Conservation (phyloP, 305 asterid genomes). For the Petunia hybrid region DNA sequence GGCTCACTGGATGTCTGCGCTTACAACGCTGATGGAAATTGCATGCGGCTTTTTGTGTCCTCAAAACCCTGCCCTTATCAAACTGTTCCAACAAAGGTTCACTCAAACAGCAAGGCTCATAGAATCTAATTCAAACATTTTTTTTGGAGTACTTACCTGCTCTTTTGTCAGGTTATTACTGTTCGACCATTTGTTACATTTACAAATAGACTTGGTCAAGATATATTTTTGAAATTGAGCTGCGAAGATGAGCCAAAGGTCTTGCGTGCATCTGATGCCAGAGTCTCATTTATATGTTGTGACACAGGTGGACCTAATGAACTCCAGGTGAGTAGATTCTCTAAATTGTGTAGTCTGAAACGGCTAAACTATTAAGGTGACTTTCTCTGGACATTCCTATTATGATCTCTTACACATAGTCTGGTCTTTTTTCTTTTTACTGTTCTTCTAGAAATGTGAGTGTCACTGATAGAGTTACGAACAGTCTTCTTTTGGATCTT, state of each 20-base stretch:
- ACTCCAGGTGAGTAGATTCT: slow-evolving; percentile 72
- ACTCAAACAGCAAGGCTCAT: slow-evolving; percentile 20
- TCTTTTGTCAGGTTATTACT: slow-evolving; percentile 71
- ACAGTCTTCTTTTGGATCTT: slow-evolving; percentile 10
- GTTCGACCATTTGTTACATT: slow-evolving; percentile 91
- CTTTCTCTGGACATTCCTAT: slow-evolving; percentile 7
- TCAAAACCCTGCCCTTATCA: slow-evolving; percentile 89
- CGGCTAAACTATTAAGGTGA: neutral
- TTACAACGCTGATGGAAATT: slow-evolving; percentile 72
- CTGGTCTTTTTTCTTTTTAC: slow-evolving; percentile 16
- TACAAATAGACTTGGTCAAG: slow-evolving; percentile 92
- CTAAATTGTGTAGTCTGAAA: slow-evolving; percentile 20
- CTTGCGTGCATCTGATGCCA: slow-evolving; percentile 72
- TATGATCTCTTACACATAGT: slow-evolving; percentile 21
- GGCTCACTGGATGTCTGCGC: slow-evolving; percentile 91
- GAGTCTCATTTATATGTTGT: slow-evolving; percentile 75
- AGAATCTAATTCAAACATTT: slow-evolving; percentile 31
- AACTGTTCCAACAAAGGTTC: slow-evolving; percentile 96
- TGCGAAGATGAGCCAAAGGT: slow-evolving; percentile 86
- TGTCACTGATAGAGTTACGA: neutral
- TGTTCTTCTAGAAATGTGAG: neutral
- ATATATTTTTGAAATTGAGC: slow-evolving; percentile 73
- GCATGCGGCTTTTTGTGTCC: slow-evolving; percentile 84
- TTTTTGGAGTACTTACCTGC: slow-evolving; percentile 39
- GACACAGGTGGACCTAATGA: slow-evolving; percentile 64